phyloP scores from a whole-genome alignment of 73 alveolate genomes.

The Stentor roeselii region DNA sequence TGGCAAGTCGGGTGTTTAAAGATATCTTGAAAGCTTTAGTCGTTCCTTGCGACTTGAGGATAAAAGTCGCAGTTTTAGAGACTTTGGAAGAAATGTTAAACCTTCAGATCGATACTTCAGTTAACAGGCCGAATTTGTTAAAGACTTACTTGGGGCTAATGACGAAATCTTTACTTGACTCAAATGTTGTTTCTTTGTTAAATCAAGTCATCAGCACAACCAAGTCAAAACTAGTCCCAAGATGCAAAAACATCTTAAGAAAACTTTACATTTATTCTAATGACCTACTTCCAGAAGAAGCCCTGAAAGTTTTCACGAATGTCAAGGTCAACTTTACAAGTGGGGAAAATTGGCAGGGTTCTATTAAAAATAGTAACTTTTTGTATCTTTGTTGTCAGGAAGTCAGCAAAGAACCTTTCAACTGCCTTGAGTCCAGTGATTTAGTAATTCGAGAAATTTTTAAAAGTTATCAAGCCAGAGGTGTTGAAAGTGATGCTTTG shows the following conservation, averaged over 20 bases:
- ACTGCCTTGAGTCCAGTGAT: neutral
- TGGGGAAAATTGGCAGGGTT: too few relatives aligned
- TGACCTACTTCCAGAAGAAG: conserved; percentile 10
- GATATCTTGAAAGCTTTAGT: neutral
- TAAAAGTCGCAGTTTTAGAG: neutral
- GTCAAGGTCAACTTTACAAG: too few relatives aligned
- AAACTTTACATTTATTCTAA: neutral
- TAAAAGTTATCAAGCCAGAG: neutral
- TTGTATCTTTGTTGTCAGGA: neutral
- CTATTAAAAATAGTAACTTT: too few relatives aligned
- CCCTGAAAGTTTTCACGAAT: too few relatives aligned
- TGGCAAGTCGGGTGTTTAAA: neutral
- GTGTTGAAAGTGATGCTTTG: neutral
- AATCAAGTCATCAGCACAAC: neutral
- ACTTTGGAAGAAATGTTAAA: neutral
- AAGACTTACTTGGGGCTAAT: neutral
- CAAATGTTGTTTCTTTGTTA: neutral
- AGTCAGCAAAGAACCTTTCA: neutral
- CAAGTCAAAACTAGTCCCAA: neutral
- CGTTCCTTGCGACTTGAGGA: neutral
- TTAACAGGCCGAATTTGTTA: neutral
- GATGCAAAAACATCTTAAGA: neutral
- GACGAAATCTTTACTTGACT: neutral
- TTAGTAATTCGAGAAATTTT: neutral
- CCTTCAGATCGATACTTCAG: neutral